A percentile compares a stretch with the other conserved stretches of the same genome.
Evolutionary conservation across 192 early-diverging fungal species (phyloP).

Genomic region (Entophlyctis luteolus): DNA sequence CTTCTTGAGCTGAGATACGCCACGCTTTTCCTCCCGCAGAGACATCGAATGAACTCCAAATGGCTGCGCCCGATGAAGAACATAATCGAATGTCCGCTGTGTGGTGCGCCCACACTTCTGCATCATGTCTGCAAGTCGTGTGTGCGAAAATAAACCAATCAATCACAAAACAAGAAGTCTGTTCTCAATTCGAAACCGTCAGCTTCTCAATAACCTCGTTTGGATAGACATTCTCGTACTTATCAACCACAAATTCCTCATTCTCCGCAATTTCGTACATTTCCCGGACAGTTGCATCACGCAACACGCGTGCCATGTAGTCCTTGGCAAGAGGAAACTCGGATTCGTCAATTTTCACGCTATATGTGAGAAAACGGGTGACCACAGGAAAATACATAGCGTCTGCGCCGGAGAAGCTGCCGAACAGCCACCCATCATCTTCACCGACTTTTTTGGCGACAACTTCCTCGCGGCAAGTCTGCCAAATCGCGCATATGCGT

Average conservation of each 20-base stretch:
- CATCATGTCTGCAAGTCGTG: slow-evolving; percentile 69
- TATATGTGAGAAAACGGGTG: slow-evolving; percentile 9
- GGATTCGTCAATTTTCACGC: neutral
- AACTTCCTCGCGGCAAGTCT: neutral
- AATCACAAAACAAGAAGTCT: too few species aligned
- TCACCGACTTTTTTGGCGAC: neutral
- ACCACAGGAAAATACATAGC: slow-evolving; percentile 19
- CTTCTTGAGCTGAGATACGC: neutral
- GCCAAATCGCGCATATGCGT: neutral
- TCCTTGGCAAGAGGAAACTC: slow-evolving; percentile 9
- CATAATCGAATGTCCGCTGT: slow-evolving; percentile 65
- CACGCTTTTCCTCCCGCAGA: slow-evolving; percentile 7
- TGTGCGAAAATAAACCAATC: too few species aligned
- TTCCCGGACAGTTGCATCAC: slow-evolving; percentile 7
- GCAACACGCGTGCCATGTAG: slow-evolving; percentile 2
- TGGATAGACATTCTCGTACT: slow-evolving; percentile 7
- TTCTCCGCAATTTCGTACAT: slow-evolving; percentile 8
- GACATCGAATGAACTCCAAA: slow-evolving; percentile 40
- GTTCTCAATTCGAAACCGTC: too few species aligned
- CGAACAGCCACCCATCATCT: slow-evolving; percentile 20
- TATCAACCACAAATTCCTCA: slow-evolving; percentile 3
- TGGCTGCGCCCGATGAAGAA: slow-evolving; percentile 46
- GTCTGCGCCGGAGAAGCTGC: slow-evolving; percentile 6
- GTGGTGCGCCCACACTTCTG: slow-evolving; percentile 66
- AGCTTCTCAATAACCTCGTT: neutral